phyloP scores from a whole-genome alignment of 116 monocot species.

The Cymodocea nodosa region DNA sequence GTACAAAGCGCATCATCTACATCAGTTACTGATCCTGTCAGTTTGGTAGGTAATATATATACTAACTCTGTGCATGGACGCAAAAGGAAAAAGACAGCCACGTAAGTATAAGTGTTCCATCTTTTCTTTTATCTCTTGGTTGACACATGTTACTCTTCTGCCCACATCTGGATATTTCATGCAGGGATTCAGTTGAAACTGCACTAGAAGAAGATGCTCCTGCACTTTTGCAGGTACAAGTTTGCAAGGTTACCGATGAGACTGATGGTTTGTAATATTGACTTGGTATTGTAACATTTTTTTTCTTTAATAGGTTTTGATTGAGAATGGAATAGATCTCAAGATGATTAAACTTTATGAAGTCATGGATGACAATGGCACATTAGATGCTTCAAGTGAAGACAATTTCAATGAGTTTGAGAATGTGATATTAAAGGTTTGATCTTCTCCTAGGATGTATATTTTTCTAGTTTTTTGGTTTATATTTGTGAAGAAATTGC shows the following conservation, averaged over 20 bases:
- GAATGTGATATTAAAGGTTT: conserved; percentile 61
- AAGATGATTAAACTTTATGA: conserved; percentile 93
- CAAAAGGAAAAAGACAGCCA: conserved; percentile 72
- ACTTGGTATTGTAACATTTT: conserved; percentile 3
- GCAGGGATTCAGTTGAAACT: conserved; percentile 75
- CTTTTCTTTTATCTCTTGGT: not conserved
- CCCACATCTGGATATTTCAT: conserved; percentile 6
- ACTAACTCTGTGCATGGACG: conserved; percentile 22
- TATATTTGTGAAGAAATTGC: no score
- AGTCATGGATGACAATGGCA: conserved; percentile 34
- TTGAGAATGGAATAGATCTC: conserved; percentile 61
- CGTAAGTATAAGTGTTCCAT: conserved; percentile 27
- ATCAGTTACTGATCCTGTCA: conserved; percentile 9
- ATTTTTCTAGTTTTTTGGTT: not conserved
- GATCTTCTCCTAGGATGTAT: not conserved
- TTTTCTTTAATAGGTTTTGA: conserved; percentile 40
- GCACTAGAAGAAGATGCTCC: conserved; percentile 99
- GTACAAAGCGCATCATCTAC: conserved; percentile 5
- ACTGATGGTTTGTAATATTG: not conserved
- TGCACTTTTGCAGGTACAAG: conserved; percentile 68
- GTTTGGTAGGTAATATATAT: conserved; percentile 13
- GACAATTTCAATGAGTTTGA: conserved; percentile 66
- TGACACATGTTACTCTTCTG: not conserved
- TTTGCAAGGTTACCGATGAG: not conserved
- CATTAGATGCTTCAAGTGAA: conserved; percentile 21